Evolutionary conservation across 2,329 filamentous ascomycete genomes (phyloP).

Genomic region (Colletotrichum musicola): DNA sequence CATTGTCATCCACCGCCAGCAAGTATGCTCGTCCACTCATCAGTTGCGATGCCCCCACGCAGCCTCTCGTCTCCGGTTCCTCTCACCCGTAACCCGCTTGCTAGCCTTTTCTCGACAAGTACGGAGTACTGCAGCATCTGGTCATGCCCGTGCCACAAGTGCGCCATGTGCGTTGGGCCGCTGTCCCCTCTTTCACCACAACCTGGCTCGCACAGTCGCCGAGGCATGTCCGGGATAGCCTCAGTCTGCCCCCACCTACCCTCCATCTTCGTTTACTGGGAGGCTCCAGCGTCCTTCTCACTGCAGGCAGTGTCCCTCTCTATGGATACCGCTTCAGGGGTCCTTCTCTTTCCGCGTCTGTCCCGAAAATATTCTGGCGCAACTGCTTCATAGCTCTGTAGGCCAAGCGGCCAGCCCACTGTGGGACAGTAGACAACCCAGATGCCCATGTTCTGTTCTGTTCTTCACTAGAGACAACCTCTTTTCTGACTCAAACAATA

Average conservation of each 20-base stretch:
- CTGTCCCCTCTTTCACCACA: slow-evolving; percentile 15
- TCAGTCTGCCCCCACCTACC: slow-evolving; percentile 31
- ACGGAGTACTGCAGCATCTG: slow-evolving; percentile 10
- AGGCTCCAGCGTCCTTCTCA: background rate
- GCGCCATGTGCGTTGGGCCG: slow-evolving; percentile 4
- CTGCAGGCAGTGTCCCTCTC: slow-evolving; percentile 9
- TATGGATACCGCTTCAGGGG: slow-evolving; percentile 28
- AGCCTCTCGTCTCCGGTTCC: slow-evolving; percentile 7
- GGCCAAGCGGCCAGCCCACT: slow-evolving; percentile 27
- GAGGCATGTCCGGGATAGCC: slow-evolving; percentile 34
- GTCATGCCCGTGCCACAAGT: slow-evolving; percentile 13
- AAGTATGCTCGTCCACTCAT: slow-evolving; percentile 31
- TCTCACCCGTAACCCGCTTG: slow-evolving; percentile 1
- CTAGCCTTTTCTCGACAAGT: background rate
- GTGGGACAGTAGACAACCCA: slow-evolving; percentile 2
- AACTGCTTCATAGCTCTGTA: slow-evolving; percentile 17
- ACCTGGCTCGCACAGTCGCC: slow-evolving; percentile 17
- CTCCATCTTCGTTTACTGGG: slow-evolving; percentile 17
- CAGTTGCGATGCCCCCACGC: slow-evolving; percentile 23
- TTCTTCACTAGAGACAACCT: slow-evolving; percentile 8
- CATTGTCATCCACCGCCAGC: slow-evolving; percentile 27
- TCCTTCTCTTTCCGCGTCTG: slow-evolving; percentile 18
- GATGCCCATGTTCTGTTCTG: slow-evolving; percentile 6
- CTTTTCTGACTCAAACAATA: slow-evolving; percentile 30
- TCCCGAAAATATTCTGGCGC: slow-evolving; percentile 11